Conservation (phyloP, 192 early-diverging fungal genomes). For the Powellomyces hirtus region DNA sequence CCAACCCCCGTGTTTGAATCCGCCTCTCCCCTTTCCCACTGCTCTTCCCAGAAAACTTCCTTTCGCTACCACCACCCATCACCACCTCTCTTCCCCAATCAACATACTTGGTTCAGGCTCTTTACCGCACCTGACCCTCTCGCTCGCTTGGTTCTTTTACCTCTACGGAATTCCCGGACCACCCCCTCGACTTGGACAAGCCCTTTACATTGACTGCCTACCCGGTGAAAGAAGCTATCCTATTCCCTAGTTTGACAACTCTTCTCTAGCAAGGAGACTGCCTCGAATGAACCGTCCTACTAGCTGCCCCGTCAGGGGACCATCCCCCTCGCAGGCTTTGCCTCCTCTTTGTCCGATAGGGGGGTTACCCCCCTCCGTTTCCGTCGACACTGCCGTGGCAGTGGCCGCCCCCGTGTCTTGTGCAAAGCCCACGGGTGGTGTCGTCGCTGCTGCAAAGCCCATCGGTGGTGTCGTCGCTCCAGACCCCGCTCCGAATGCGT, state of each 20-base stretch:
- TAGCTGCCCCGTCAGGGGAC: too few relatives aligned
- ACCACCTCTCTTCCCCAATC: not conserved
- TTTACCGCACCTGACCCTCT: not conserved
- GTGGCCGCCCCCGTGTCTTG: not conserved
- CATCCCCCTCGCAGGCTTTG: too few relatives aligned
- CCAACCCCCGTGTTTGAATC: not conserved
- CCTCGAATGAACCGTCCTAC: too few relatives aligned
- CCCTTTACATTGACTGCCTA: too few relatives aligned
- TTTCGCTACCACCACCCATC: not conserved
- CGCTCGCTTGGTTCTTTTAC: constrained; percentile 2
- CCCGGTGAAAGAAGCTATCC: too few relatives aligned
- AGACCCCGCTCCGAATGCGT: too few relatives aligned
- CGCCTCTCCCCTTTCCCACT: not conserved
- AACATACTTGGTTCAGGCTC: constrained; percentile 1
- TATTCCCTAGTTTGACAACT: too few relatives aligned
- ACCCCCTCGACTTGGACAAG: not conserved
- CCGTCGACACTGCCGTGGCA: not conserved
- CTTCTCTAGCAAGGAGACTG: too few relatives aligned
- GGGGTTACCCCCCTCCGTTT: not conserved
- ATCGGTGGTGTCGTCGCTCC: too few relatives aligned
- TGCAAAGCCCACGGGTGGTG: too few relatives aligned
- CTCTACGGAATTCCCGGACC: constrained; percentile 22
- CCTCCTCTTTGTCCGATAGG: not conserved
- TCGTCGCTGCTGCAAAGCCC: too few relatives aligned
- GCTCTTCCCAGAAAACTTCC: not conserved